Evolutionary conservation across 2,329 filamentous ascomycete genomes (phyloP).

Genomic region (Xylaria sp.): DNA sequence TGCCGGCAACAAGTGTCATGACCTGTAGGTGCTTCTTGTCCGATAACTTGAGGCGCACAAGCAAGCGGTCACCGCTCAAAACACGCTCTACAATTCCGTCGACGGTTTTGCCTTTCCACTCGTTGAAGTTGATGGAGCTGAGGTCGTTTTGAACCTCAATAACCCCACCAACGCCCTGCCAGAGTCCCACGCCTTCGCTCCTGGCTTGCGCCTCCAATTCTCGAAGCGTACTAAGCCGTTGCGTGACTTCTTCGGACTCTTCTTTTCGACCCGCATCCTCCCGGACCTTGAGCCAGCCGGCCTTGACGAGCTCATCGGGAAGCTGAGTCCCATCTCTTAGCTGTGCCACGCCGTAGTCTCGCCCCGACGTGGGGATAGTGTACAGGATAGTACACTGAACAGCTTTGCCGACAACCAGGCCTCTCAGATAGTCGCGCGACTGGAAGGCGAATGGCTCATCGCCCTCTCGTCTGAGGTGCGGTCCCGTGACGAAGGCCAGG

Average conservation of each 20-base stretch:
- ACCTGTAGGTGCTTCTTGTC: conserved; percentile 87
- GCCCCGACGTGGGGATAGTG: conserved; percentile 79
- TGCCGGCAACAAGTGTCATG: conserved; percentile 84
- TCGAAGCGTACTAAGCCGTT: conserved; percentile 77
- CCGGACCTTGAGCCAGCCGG: conserved; percentile 90
- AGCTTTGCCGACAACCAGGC: conserved; percentile 80
- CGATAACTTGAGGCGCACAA: conserved; percentile 78
- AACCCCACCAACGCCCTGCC: conserved; percentile 65
- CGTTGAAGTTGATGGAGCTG: conserved; percentile 75
- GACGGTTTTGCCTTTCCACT: conserved; percentile 83
- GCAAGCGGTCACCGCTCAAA: conserved; percentile 85
- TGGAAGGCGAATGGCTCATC: conserved; percentile 93
- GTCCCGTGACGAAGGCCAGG: conserved; percentile 88
- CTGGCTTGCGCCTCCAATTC: conserved; percentile 77
- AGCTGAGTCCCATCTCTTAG: conserved; percentile 76
- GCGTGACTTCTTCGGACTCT: conserved; percentile 73
- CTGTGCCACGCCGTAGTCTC: conserved; percentile 83
- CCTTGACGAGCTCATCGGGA: conserved; percentile 81
- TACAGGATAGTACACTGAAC: conserved; percentile 86
- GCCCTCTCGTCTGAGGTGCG: conserved; percentile 82
- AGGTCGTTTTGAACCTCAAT: conserved; percentile 84
- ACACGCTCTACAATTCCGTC: conserved; percentile 90
- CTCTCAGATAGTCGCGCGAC: conserved; percentile 89
- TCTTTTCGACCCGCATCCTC: conserved; percentile 94
- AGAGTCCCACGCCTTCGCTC: conserved; percentile 78